Base-by-base conservation (phyloP, 345 rosid species). In the Ailanthus altissimus region DNA sequence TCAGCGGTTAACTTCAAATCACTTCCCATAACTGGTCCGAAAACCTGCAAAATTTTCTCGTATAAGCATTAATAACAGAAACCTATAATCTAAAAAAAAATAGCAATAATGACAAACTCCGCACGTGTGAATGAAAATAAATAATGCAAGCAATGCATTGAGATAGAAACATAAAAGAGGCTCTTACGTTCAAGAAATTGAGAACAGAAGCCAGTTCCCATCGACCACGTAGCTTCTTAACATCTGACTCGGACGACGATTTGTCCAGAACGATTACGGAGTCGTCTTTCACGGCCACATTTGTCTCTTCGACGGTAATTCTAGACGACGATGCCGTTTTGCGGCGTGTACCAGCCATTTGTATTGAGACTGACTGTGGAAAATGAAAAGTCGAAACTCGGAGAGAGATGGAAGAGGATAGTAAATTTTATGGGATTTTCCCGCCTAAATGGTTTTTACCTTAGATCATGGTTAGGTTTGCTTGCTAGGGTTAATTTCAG, bases 201-300 rank as follows among this genome's bases (percentile, higher is more conserved):
- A 94, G 92, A 81, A 91, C 94, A 15, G 94, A 93, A 40, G 98
- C 98, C 38, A 94, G 92, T 77, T 94, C 98, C 98, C 98, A 94
- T 59, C 89, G 86, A 62, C 85, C 83, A 53, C 98, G 97, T 71
- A 94, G 80, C 81, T 72, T 65, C 26, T 78, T 77, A 46, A 91
- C 89, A 67, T 86, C 88, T 10, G 81, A 62, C 8, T 85, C 77
- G 8, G 70, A n/a, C 6, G 81, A 72, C 5, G 85, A 53, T 47
- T 76, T 85, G 50, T 84, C 87, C 61, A 62, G 32, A 5, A 59
- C 38, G 71, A 58, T 50, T 23, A 72, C 77, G 14, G 77, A 56
- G 83, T 78, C 83, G 7, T 77, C 61, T 50, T 74, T 66, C 60
- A 46, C 49, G 36, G 45, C 2, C 38, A 18, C 42, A 38, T 70